phyloP scores from a whole-genome alignment of 2,329 filamentous ascomycete species.

The Tolypocladium nubicola region DNA sequence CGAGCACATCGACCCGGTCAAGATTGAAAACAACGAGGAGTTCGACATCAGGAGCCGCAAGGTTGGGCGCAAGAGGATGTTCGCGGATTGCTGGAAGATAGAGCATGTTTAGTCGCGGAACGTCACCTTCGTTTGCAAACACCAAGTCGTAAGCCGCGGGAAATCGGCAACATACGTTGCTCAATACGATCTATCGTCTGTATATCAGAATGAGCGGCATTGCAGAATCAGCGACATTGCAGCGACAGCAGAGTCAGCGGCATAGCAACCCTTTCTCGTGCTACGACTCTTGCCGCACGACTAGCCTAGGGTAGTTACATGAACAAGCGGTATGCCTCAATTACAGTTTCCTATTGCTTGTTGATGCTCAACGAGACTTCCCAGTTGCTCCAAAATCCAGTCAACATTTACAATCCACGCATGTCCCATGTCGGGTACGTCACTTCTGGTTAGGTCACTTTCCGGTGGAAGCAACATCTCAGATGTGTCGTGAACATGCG shows the following conservation, averaged over 20 bases:
- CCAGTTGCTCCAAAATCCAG: too few relatives aligned
- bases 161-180: too few relatives aligned
- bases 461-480: neutral
- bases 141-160: neutral
- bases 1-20: constrained; percentile 18
- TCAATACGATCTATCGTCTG: too few relatives aligned
- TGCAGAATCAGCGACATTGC: too few relatives aligned
- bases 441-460: neutral
- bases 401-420: neutral
- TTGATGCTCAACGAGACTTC: too few relatives aligned
- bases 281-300: too few relatives aligned
- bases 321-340: too few relatives aligned
- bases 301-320: too few relatives aligned
- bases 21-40: constrained; percentile 18
- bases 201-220: too few relatives aligned
- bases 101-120: constrained; percentile 11
- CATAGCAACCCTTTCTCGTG: too few relatives aligned
- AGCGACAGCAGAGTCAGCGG: too few relatives aligned
- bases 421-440: neutral
- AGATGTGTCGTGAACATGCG: neutral
- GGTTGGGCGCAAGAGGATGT: constrained; percentile 20
- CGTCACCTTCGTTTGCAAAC: neutral
- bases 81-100: constrained; percentile 18
- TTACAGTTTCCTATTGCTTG: too few relatives aligned
- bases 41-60: constrained; percentile 16